These are phyloP conservation scores for Sporodiniella umbellata DNA, from an alignment of 371 early-diverging fungal genomes.

Conservation along the genomic window DNA sequence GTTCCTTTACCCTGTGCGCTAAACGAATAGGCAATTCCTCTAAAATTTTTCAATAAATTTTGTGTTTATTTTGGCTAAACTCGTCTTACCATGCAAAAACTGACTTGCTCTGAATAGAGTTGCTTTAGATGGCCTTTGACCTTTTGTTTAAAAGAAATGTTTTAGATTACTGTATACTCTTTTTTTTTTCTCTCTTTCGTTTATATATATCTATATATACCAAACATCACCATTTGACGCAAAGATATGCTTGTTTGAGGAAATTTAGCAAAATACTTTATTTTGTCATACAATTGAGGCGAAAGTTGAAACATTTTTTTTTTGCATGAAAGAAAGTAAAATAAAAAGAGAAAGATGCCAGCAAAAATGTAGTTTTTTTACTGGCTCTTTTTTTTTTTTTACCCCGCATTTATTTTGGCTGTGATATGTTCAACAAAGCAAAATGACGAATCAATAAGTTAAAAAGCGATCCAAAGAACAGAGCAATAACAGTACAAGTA, in stretches of 20 bases:
- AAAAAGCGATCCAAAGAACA: slow-evolving; percentile 93
- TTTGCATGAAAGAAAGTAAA: slow-evolving; percentile 4
- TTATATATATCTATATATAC: slow-evolving; percentile 6
- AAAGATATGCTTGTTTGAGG: slow-evolving; percentile 95
- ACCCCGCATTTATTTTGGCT: background rate
- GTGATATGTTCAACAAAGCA: slow-evolving; percentile 29
- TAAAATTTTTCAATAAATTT: slow-evolving; percentile 7
- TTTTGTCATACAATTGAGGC: slow-evolving; percentile 68
- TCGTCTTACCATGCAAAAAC: slow-evolving; percentile 70
- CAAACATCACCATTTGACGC: slow-evolving; percentile 62
- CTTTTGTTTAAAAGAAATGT: slow-evolving; percentile 29
- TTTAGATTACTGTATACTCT: no score
- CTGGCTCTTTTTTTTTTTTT: background rate
- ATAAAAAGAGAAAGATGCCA: slow-evolving; percentile 1
- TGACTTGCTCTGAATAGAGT: slow-evolving; percentile 88
- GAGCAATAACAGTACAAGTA: slow-evolving; percentile 91
- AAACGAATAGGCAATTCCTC: slow-evolving; percentile 94
- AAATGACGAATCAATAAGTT: slow-evolving; percentile 75
- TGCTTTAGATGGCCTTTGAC: slow-evolving; percentile 77
- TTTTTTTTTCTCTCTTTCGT: background rate
- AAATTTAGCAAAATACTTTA: slow-evolving; percentile 71
- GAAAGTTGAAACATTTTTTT: slow-evolving; percentile 50
- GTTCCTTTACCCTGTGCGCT: slow-evolving; percentile 93
- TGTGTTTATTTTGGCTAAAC: background rate
- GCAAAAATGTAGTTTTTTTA: no score